phyloP scores from a whole-genome alignment of 2,329 filamentous ascomycete species.

The Ascochyta fabae region DNA sequence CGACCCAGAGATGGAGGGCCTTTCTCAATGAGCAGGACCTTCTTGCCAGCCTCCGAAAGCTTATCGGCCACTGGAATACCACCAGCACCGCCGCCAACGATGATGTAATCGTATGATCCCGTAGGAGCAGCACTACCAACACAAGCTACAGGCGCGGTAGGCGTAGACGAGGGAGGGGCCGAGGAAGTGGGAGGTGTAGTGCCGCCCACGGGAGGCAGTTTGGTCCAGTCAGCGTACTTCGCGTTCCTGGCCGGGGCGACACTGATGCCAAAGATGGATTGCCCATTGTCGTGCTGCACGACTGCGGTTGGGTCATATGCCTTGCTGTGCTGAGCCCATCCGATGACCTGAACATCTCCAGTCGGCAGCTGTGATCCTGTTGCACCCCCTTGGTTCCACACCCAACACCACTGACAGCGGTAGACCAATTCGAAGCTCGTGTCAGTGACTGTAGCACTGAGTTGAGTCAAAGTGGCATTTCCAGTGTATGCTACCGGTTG shows the following conservation, averaged over 20 bases:
- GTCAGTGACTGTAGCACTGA: conserved; percentile 64
- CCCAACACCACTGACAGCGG: conserved; percentile 62
- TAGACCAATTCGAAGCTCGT: conserved; percentile 70
- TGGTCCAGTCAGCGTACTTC: conserved; percentile 51
- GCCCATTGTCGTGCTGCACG: conserved; percentile 62
- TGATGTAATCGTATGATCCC: conserved; percentile 66
- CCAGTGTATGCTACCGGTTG: conserved; percentile 66
- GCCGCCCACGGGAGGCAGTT: conserved; percentile 42
- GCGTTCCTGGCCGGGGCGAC: conserved; percentile 55
- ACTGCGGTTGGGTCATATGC: conserved; percentile 47
- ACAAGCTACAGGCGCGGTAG: conserved; percentile 44
- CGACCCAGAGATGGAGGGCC: conserved; percentile 65
- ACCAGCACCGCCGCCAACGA: conserved; percentile 68
- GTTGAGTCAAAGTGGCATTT: conserved; percentile 66
- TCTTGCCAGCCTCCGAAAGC: conserved; percentile 69
- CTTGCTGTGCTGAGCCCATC: conserved; percentile 61
- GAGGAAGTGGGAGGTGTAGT: conserved; percentile 32
- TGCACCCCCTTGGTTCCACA: conserved; percentile 53
- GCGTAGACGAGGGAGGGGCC: conserved; percentile 35
- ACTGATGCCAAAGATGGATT: conserved; percentile 60
- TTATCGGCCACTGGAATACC: conserved; percentile 66
- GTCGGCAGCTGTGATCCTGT: conserved; percentile 48
- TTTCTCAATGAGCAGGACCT: conserved; percentile 64
- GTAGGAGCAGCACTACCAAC: conserved; percentile 48
- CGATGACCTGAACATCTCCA: conserved; percentile 54